These are phyloP conservation scores for Fraxinus sp. DNA, from an alignment of 305 asterid genomes.

Conservation along the genomic window DNA sequence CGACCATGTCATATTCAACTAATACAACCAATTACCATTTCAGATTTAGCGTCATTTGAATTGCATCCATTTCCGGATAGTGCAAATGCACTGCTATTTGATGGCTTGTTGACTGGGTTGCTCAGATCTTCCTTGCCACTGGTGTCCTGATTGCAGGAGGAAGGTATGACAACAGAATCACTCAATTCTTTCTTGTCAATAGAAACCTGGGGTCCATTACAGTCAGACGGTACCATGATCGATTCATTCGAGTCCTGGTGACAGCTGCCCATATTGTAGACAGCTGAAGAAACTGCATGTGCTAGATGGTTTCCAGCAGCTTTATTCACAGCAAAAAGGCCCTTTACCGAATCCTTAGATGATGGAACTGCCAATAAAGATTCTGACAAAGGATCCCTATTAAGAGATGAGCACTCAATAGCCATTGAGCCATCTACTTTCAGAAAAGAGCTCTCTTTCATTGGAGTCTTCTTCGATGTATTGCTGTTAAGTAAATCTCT, in stretches of 20 bases:
- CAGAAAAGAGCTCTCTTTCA: constrained; percentile 21
- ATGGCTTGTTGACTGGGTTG: constrained; percentile 27
- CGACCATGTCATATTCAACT: background rate
- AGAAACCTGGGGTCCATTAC: constrained; percentile 18
- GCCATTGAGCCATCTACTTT: constrained; percentile 27
- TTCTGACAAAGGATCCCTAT: constrained; percentile 33
- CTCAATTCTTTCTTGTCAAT: constrained; percentile 30
- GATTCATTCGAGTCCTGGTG: constrained; percentile 26
- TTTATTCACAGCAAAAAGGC: constrained; percentile 16
- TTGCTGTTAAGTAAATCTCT: constrained; percentile 28
- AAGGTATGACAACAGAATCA: constrained; percentile 27
- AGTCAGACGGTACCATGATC: constrained; percentile 23
- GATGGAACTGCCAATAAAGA: constrained; percentile 27
- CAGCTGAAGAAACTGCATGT: constrained; percentile 24
- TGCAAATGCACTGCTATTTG: constrained; percentile 13
- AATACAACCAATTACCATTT: constrained; percentile 40
- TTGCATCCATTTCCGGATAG: constrained; percentile 26
- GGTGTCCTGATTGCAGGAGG: constrained; percentile 16
- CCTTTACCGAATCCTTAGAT: constrained; percentile 28
- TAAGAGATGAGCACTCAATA: constrained; percentile 24
- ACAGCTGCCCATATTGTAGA: constrained; percentile 24
- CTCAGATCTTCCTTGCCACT: constrained; percentile 23
- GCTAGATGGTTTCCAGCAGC: constrained; percentile 24
- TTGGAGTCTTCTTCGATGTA: constrained; percentile 28
- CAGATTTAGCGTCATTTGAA: constrained; percentile 23